Evolutionary conservation across 2,329 filamentous ascomycete species (phyloP), one percentile per base, ranked within the genome.

Genomic region (Boeremia exigua): DNA sequence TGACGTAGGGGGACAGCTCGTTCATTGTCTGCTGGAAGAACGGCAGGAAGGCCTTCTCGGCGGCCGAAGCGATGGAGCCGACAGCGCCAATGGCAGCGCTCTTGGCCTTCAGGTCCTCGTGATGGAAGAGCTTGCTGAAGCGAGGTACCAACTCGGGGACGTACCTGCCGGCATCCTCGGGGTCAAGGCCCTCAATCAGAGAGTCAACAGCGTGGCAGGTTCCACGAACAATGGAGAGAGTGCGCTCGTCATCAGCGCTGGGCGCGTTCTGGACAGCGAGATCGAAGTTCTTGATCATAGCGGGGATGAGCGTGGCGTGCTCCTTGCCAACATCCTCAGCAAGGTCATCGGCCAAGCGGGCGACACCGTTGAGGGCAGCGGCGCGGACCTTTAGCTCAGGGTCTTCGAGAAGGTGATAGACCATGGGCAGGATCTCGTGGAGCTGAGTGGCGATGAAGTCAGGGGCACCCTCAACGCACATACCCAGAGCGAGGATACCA

Each of bases 361-460:
- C 92, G 59, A 97, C 87, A 54, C 92, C 90, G 61, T 96, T 89
- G 40, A 98, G 82, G 19, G 95, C 89, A 45, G 94, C 92, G 74
- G 92, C 90, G 58, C 95, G 88, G 55, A 99, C 95, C 67, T 88
- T 87, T 65, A 87, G 83, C 64, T 96, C 90, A n/a, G 85, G 81
- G 72, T 99, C 95, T 72, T 92, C 84, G 34, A 99, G 86, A 8
- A 98, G 84, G 69, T 86, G 87, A 54, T 97, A 83, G 56, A 98
- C 87, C 66, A 91, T 83, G 44, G 95, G 95, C 75, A 98, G 86
- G 63, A 98, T 89, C 63, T 89, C 85, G 70, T 89, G 84, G 60
- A 98, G 86, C 78, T 99, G 95, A 17, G 93, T 96, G 61, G 91
- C 92, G 71, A 98, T 92, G 78, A 98, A 99, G 76, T 99, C 95